phyloP scores from a whole-genome alignment of 257 asterid genomes.

The Ballota nigra region DNA sequence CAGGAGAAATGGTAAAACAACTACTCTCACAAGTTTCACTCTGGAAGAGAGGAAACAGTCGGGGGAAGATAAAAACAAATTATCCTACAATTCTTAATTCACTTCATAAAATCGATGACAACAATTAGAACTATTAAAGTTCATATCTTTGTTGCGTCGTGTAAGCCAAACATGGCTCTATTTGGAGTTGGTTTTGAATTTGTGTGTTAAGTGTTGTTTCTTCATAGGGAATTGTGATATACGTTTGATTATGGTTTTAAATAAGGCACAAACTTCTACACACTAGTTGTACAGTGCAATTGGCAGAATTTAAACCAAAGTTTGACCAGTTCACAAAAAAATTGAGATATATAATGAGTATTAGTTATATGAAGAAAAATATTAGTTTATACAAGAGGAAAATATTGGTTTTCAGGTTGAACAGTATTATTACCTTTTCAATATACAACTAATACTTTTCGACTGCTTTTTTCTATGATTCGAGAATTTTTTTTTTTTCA shows the following conservation, averaged over 20 bases:
- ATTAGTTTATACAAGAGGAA: too few species aligned
- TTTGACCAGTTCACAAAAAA: too few species aligned
- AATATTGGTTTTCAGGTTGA: too few species aligned
- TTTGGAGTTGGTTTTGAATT: background rate
- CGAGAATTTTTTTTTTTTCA: too few species aligned
- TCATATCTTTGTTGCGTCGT: background rate
- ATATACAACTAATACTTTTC: too few species aligned
- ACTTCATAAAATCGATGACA: background rate
- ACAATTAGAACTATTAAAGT: background rate
- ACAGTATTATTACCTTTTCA: too few species aligned
- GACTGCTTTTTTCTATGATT: too few species aligned
- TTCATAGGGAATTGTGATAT: background rate
- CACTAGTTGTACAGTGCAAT: too few species aligned
- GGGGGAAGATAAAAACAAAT: background rate
- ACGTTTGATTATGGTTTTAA: background rate
- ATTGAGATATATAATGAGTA: too few species aligned
- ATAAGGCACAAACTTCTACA: too few species aligned
- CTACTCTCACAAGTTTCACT: background rate
- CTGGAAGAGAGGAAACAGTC: background rate
- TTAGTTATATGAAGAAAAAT: too few species aligned
- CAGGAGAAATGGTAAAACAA: background rate
- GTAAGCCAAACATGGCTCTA: conserved; percentile 3
- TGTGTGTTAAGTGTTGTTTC: background rate
- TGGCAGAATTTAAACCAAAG: too few species aligned
- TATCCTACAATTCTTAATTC: background rate